phyloP scores from a whole-genome alignment of 2,329 filamentous ascomycete genomes.

The Aspergillus tamarii region DNA sequence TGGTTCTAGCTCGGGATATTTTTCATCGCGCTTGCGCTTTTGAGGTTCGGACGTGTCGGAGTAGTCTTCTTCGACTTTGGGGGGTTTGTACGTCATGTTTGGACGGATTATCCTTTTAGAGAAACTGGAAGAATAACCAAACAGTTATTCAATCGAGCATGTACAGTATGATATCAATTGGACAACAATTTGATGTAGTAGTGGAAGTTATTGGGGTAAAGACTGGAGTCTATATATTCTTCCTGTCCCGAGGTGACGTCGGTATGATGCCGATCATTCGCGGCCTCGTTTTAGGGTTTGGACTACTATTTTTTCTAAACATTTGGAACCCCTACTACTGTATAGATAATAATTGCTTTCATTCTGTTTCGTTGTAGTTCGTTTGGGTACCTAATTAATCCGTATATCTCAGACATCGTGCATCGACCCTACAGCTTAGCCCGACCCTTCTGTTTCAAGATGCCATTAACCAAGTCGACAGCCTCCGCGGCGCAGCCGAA shows the following conservation, averaged over 20 bases:
- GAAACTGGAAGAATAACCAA: background rate
- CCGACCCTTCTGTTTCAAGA: conserved; percentile 33
- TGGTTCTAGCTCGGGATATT: conserved; percentile 6
- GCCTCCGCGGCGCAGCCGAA: conserved; percentile 73
- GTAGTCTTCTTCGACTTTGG: conserved; percentile 25
- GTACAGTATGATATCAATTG: background rate
- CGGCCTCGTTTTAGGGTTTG: background rate
- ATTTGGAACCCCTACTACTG: background rate
- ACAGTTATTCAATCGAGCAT: background rate
- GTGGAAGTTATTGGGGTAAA: background rate
- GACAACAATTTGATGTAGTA: background rate
- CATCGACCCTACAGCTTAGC: conserved; percentile 33
- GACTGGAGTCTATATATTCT: background rate
- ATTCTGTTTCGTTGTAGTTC: background rate
- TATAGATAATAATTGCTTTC: background rate
- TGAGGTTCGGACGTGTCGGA: conserved; percentile 16
- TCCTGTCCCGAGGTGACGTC: conserved; percentile 5
- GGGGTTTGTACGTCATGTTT: conserved; percentile 27
- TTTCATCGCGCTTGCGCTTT: conserved; percentile 24
- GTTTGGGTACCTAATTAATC: background rate
- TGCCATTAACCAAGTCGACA: conserved; percentile 66
- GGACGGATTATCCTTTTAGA: background rate
- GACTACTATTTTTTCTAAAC: background rate
- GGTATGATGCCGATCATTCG: conserved; percentile 2
- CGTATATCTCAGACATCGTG: background rate